A percentile compares a stretch with the other conserved stretches of the same genome.
These are phyloP conservation scores for Trametes cinnabarina DNA, from an alignment of 768 basidiomycete species.

Conservation along the genomic window DNA sequence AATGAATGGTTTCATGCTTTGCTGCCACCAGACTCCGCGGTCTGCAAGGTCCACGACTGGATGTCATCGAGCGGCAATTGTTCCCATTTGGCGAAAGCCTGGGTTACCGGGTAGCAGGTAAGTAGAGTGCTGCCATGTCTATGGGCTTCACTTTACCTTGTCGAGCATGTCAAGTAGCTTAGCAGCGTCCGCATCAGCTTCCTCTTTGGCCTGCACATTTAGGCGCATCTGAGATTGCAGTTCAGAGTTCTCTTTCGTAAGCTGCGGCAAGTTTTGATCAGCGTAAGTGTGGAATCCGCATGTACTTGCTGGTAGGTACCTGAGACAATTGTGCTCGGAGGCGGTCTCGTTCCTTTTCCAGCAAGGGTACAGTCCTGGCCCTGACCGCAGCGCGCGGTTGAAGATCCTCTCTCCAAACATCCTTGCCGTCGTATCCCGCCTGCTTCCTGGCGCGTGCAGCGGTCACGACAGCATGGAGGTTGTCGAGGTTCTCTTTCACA, in stretches of 20 bases:
- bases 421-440: conserved; percentile 42
- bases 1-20: not conserved
- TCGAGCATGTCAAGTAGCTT: conserved; percentile 55
- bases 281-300: not conserved
- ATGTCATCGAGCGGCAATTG: conserved; percentile 63
- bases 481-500: conserved; percentile 68
- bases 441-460: conserved; percentile 60
- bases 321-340: conserved; percentile 37
- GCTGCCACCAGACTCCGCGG: conserved; percentile 33
- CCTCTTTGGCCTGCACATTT: conserved; percentile 44
- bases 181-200: conserved; percentile 44
- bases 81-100: conserved; percentile 42
- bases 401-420: conserved; percentile 65
- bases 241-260: conserved; percentile 53
- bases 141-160: conserved; percentile 40
- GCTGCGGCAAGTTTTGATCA: conserved; percentile 34
- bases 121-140: too few relatives aligned
- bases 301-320: conserved; percentile 23
- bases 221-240: conserved; percentile 49
- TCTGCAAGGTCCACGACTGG: conserved; percentile 38
- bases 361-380: conserved; percentile 60
- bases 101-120: conserved; percentile 8
- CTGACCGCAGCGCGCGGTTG: conserved; percentile 61
- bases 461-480: conserved; percentile 63
- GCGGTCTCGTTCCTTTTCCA: conserved; percentile 44